These are phyloP conservation scores for Carex parvula DNA, from an alignment of 176 grass and related monocot genomes.

Conservation along the genomic window DNA sequence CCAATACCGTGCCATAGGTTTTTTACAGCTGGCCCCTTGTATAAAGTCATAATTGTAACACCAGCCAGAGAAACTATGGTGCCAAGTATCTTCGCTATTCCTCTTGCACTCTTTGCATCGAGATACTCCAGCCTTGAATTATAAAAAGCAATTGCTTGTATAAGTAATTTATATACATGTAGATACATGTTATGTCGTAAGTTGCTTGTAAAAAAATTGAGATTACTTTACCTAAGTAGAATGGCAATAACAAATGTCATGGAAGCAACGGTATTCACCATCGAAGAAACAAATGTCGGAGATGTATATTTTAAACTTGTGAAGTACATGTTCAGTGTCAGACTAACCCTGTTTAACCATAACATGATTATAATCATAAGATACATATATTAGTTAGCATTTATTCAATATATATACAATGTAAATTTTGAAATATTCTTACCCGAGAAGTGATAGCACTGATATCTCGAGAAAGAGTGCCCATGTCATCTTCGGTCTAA, in stretches of 20 bases:
- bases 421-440: slow-evolving; percentile 12
- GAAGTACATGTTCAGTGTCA: slow-evolving; percentile 96
- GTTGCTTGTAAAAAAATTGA: background rate
- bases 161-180: slow-evolving; percentile 11
- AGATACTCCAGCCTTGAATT: slow-evolving; percentile 68
- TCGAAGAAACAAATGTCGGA: slow-evolving; percentile 62
- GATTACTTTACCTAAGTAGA: slow-evolving; percentile 41
- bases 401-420: background rate
- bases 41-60: slow-evolving; percentile 86
- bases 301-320: slow-evolving; percentile 81
- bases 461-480: slow-evolving; percentile 69
- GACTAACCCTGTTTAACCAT: slow-evolving; percentile 57
- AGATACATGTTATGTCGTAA: too few relatives aligned
- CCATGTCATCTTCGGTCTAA: slow-evolving; percentile 71
- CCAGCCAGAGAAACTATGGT: slow-evolving; percentile 64
- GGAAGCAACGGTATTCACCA: slow-evolving; percentile 65
- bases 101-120: slow-evolving; percentile 44
- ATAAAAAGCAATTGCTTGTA: background rate
- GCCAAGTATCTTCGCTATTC: slow-evolving; percentile 58
- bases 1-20: slow-evolving; percentile 50
- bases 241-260: slow-evolving; percentile 86
- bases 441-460: slow-evolving; percentile 80
- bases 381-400: background rate
- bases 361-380: background rate
- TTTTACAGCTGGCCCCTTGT: slow-evolving; percentile 52